Evolutionary conservation across 2,329 filamentous ascomycete species (phyloP).

Genomic region (Colletotrichum caudatum): DNA sequence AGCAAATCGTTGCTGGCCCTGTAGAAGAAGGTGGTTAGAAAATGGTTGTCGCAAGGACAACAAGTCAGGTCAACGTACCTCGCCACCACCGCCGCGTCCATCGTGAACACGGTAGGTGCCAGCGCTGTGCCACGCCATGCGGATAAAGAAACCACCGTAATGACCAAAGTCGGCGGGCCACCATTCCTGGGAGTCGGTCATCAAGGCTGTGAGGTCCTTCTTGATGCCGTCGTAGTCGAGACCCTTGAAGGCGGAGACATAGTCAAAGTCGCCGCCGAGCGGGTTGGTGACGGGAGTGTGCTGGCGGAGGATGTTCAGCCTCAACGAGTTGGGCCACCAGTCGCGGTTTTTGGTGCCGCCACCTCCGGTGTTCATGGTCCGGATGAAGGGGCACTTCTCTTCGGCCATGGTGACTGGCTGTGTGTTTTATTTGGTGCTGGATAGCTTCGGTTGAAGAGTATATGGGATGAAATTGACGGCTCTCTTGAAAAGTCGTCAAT

Average conservation of each 20-base stretch:
- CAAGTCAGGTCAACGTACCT: slow-evolving; percentile 47
- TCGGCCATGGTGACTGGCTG: slow-evolving; percentile 33
- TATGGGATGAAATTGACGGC: background rate
- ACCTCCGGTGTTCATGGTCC: slow-evolving; percentile 60
- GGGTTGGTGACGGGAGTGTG: slow-evolving; percentile 74
- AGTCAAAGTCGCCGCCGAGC: slow-evolving; percentile 75
- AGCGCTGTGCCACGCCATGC: slow-evolving; percentile 84
- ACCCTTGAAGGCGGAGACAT: slow-evolving; percentile 77
- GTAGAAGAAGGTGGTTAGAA: background rate
- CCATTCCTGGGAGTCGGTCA: slow-evolving; percentile 84
- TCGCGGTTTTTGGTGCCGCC: slow-evolving; percentile 76
- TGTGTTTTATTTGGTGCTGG: background rate
- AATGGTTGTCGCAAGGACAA: background rate
- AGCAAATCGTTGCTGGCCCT: slow-evolving; percentile 81
- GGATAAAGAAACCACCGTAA: slow-evolving; percentile 83
- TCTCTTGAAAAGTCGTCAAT: slow-evolving; percentile 17
- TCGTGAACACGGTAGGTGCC: slow-evolving; percentile 82
- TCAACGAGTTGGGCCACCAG: slow-evolving; percentile 80
- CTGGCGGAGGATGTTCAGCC: slow-evolving; percentile 79
- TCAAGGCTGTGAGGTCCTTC: slow-evolving; percentile 76
- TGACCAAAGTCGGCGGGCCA: slow-evolving; percentile 86
- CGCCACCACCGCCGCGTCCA: slow-evolving; percentile 78
- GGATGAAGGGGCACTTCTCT: slow-evolving; percentile 36
- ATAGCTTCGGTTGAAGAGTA: background rate
- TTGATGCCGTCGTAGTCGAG: slow-evolving; percentile 78